Evolutionary conservation across 371 early-diverging fungal species (phyloP).

Genomic region (Mucor piriformis): DNA sequence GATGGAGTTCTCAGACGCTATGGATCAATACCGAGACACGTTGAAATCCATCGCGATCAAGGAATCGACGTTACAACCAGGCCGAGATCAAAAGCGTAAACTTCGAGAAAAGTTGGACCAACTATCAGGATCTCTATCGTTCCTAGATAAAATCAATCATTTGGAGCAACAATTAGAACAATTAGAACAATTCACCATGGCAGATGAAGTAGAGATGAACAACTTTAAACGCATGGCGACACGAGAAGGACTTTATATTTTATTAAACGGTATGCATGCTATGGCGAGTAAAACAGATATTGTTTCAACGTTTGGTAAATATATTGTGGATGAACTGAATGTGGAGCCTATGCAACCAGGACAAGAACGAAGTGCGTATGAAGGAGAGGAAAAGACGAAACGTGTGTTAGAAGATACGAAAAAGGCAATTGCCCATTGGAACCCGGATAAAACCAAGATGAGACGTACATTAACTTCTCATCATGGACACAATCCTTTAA

Average conservation of each 20-base stretch:
- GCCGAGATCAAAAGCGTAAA: slow-evolving; percentile 35
- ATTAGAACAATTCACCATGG: slow-evolving; percentile 25
- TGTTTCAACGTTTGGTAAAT: slow-evolving; percentile 46
- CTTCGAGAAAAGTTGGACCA: slow-evolving; percentile 36
- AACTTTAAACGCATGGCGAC: slow-evolving; percentile 46
- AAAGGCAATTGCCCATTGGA: slow-evolving; percentile 32
- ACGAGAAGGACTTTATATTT: slow-evolving; percentile 41
- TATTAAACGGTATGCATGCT: slow-evolving; percentile 49
- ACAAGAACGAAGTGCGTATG: slow-evolving; percentile 29
- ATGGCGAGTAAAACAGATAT: slow-evolving; percentile 48
- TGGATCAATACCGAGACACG: slow-evolving; percentile 44
- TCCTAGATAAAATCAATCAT: slow-evolving; percentile 31
- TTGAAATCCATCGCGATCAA: slow-evolving; percentile 39
- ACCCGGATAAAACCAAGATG: slow-evolving; percentile 38
- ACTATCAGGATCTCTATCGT: slow-evolving; percentile 29
- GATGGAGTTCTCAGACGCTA: slow-evolving; percentile 36
- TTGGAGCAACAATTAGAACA: slow-evolving; percentile 37
- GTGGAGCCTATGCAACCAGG: slow-evolving; percentile 34
- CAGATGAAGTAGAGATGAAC: slow-evolving; percentile 38
- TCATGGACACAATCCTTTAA: too few relatives aligned
- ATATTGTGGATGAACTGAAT: slow-evolving; percentile 47
- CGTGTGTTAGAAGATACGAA: slow-evolving; percentile 35
- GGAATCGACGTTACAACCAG: slow-evolving; percentile 28
- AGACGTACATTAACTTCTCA: slow-evolving; percentile 41
- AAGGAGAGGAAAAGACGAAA: slow-evolving; percentile 32